Evolutionary conservation across 2,329 filamentous ascomycete genomes (phyloP).

Genomic region (Xylaria sp.): DNA sequence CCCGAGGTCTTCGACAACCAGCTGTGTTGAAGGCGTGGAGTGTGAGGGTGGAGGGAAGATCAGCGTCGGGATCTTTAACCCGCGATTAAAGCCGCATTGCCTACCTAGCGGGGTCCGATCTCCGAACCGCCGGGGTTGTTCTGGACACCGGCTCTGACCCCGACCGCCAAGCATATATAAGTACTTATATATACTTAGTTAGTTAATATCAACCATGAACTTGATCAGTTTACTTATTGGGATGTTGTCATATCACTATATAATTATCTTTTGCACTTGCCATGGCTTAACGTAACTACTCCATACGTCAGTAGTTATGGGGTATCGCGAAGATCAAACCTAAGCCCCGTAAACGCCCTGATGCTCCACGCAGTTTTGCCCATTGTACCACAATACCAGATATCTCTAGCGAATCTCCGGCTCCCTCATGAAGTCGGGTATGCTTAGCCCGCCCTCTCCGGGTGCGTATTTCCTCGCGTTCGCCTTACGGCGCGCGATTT

Average conservation of each 20-base stretch:
- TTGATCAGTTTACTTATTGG: too few relatives aligned
- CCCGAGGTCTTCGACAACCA: too few relatives aligned
- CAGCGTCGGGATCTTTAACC: not conserved
- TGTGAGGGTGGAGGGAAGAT: not conserved
- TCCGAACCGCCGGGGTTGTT: not conserved
- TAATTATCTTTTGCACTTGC: not conserved
- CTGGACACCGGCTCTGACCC: not conserved
- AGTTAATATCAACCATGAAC: too few relatives aligned
- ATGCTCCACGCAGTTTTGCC: constrained; percentile 1
- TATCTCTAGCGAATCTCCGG: constrained; percentile 43
- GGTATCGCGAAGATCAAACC: constrained; percentile 21
- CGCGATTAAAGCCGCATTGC: not conserved
- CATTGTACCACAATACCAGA: not conserved
- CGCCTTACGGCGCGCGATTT: constrained; percentile 35
- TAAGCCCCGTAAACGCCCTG: constrained; percentile 16
- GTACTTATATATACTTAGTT: too few relatives aligned
- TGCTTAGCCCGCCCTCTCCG: constrained; percentile 40
- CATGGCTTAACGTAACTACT: not conserved
- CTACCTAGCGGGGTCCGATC: not conserved
- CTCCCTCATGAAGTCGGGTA: constrained; percentile 46
- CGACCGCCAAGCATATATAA: too few relatives aligned
- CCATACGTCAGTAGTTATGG: constrained; percentile 6
- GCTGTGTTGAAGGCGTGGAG: too few relatives aligned
- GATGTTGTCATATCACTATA: too few relatives aligned
- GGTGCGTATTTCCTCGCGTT: constrained; percentile 33